Percentiles rank a stretch among this genome's conserved stretches.
Conservation (phyloP, 1,139 yeast species). For the Sugiyamaella xylanicola region DNA sequence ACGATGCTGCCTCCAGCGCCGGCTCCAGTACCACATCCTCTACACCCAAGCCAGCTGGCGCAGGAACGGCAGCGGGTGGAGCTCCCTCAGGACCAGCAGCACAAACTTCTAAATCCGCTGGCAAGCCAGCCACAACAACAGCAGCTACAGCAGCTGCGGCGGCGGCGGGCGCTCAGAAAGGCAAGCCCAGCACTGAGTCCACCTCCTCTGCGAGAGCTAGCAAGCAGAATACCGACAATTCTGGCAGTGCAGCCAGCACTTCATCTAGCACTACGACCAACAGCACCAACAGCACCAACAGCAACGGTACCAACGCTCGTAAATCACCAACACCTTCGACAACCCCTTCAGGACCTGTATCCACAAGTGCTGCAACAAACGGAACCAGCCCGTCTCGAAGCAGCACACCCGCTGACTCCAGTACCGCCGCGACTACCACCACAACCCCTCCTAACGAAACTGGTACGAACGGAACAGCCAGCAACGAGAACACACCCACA, state of each 20-base stretch:
- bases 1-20: background rate
- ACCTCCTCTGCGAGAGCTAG: background rate
- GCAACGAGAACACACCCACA: background rate
- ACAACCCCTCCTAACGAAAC: background rate
- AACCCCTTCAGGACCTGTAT: background rate
- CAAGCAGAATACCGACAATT: background rate
- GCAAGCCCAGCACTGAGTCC: background rate
- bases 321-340: background rate
- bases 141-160: conserved; percentile 1
- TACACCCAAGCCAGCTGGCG: background rate
- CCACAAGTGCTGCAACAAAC: background rate
- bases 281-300: background rate
- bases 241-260: background rate
- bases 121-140: background rate
- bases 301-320: background rate
- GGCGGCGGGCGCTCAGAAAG: background rate
- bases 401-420: too few species aligned
- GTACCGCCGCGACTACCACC: background rate
- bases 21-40: conserved; percentile 10
- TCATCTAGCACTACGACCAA: background rate
- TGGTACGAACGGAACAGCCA: background rate
- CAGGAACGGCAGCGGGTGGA: background rate
- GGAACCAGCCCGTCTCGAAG: background rate
- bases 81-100: background rate
- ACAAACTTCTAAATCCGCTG: background rate